Conservation (phyloP, 805 yeast species). For the Pichia deserticola region DNA sequence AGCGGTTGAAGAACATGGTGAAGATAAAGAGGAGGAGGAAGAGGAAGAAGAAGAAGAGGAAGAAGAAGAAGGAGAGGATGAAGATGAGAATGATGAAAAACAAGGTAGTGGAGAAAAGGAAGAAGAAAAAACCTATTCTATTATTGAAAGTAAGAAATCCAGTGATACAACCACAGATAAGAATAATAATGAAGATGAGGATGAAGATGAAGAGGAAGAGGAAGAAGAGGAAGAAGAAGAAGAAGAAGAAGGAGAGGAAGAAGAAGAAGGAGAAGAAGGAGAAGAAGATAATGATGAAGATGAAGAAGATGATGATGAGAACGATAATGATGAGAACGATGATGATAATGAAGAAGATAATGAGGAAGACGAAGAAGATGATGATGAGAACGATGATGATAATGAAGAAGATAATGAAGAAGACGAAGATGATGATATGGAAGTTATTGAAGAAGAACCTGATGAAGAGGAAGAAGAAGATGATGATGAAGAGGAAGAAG, state of each 20-base stretch:
- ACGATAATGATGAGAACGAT: background rate
- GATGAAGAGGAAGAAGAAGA: constrained; percentile 1
- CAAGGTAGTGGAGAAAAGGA: constrained; percentile 9
- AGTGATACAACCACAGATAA: constrained; percentile 1
- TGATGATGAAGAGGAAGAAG: constrained; percentile 1
- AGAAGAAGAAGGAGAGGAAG: background rate
- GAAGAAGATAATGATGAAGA: background rate
- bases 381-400: constrained; percentile 2
- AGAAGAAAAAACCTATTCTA: background rate
- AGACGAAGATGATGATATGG: constrained; percentile 5
- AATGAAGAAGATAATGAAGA: constrained; percentile 5
- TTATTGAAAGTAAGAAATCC: constrained; percentile 9
- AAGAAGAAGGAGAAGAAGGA: background rate
- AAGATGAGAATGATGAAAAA: constrained; percentile 19
- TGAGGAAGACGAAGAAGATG: constrained; percentile 7
- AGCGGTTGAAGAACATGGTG: constrained; percentile 22
- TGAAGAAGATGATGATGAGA: background rate
- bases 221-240: constrained; percentile 20
- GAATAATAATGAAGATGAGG: constrained; percentile 6
- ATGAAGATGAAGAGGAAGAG: constrained; percentile 11
- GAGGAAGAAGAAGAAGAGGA: constrained; percentile 17
- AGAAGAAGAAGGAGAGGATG: constrained; percentile 7
- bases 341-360: constrained; percentile 7
- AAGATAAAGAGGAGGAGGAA: constrained; percentile 11
- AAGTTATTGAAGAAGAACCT: background rate